Percentiles rank a stretch among this genome's conserved stretches.
Conservation (phyloP, 2,329 filamentous ascomycete genomes). For the Ceratocystis harringtonii region DNA sequence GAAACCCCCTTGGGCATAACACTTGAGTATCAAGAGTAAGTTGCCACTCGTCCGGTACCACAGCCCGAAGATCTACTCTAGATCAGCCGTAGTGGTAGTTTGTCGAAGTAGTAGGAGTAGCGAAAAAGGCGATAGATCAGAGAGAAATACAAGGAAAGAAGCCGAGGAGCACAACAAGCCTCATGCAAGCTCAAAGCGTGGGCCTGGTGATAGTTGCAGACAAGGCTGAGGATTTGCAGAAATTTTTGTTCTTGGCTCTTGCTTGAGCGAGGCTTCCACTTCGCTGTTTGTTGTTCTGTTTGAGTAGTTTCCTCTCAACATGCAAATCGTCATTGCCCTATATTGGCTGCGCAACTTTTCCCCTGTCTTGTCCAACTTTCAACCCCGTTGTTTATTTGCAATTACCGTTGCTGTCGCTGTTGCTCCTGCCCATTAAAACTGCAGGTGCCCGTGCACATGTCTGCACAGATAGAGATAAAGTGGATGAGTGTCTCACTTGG, state of each 20-base stretch:
- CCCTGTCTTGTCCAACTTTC: neutral
- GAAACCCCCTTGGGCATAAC: slow-evolving; percentile 14
- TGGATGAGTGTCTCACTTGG: neutral
- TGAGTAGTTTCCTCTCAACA: neutral
- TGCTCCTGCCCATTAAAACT: neutral
- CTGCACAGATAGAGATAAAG: slow-evolving; percentile 14
- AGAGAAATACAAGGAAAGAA: neutral
- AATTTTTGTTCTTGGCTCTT: neutral
- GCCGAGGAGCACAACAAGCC: neutral
- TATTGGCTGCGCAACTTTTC: neutral
- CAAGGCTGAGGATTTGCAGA: neutral
- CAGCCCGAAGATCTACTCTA: neutral
- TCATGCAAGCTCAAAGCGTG: neutral
- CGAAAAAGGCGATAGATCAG: neutral
- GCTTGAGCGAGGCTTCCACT: neutral
- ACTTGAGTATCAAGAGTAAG: neutral
- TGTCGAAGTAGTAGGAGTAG: neutral
- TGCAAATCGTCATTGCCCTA: neutral
- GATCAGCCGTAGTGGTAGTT: neutral
- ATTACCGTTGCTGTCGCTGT: slow-evolving; percentile 5
- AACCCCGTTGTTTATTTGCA: neutral
- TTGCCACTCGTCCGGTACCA: neutral
- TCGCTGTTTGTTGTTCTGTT: neutral
- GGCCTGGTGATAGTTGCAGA: neutral
- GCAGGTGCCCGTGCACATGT: neutral